A percentile compares a stretch with the other conserved stretches of the same genome.
Evolutionary conservation across 2,329 filamentous ascomycete species (phyloP).

Genomic region (Microdochium nivale): DNA sequence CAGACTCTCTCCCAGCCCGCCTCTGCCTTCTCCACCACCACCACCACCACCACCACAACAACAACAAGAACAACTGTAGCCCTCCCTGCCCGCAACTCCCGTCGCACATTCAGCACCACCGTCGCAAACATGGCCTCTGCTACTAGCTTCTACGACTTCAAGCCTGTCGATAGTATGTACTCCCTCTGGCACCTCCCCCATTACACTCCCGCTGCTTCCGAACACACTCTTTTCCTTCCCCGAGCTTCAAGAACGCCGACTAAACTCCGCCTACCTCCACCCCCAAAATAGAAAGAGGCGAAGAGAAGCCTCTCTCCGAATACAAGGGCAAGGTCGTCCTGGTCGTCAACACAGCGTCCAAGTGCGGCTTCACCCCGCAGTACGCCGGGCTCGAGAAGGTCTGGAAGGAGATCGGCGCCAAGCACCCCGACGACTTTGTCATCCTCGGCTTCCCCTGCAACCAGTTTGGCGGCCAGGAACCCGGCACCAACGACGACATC

Average conservation of each 20-base stretch:
- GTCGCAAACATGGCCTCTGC: constrained; percentile 53
- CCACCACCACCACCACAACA: neutral
- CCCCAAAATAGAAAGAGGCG: constrained; percentile 55
- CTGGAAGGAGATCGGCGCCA: constrained; percentile 66
- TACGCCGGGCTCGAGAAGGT: constrained; percentile 85
- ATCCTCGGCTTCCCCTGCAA: constrained; percentile 98
- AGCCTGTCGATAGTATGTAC: constrained; percentile 67
- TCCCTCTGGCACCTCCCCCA: constrained; percentile 1
- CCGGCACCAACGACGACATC: constrained; percentile 72
- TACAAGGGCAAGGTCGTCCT: constrained; percentile 91
- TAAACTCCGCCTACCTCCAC: constrained; percentile 6
- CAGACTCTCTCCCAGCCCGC: neutral
- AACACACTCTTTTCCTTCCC: constrained; percentile 2
- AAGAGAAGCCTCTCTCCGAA: constrained; percentile 57
- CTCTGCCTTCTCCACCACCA: neutral
- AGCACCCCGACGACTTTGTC: constrained; percentile 67
- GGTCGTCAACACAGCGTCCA: constrained; percentile 94
- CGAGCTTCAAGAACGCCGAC: neutral
- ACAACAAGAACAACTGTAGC: neutral
- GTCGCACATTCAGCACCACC: neutral
- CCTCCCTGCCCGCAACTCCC: neutral
- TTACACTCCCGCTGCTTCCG: neutral
- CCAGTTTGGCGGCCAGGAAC: constrained; percentile 90
- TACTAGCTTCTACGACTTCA: constrained; percentile 75
- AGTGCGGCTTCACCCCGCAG: constrained; percentile 98